Conservation (phyloP, 768 basidiomycete genomes). For the Leucocoprinus leucothites region DNA sequence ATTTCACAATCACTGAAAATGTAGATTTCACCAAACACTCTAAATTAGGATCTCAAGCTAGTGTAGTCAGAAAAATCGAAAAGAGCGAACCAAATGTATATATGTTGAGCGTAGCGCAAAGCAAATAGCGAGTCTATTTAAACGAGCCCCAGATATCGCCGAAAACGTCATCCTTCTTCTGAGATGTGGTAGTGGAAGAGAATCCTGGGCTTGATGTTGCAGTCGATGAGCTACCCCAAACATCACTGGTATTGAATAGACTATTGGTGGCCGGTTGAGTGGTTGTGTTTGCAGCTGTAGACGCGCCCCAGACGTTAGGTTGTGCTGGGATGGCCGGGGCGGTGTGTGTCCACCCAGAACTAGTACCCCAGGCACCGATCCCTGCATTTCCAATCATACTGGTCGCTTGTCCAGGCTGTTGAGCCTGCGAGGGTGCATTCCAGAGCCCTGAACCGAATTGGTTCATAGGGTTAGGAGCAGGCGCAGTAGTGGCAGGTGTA, state of each 20-base stretch:
- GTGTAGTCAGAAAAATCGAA: background rate
- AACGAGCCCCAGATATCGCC: slow-evolving; percentile 84
- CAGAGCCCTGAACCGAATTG: slow-evolving; percentile 32
- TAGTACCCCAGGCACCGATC: slow-evolving; percentile 61
- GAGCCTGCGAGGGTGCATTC: slow-evolving; percentile 23
- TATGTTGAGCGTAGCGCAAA: background rate
- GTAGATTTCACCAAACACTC: background rate
- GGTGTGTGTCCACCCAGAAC: slow-evolving; percentile 57
- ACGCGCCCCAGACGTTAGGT: slow-evolving; percentile 35
- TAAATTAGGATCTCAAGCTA: slow-evolving; percentile 22
- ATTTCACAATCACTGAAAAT: background rate
- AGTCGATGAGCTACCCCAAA: slow-evolving; percentile 48
- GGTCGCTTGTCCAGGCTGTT: slow-evolving; percentile 27
- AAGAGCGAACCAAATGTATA: background rate
- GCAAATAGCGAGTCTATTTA: slow-evolving; percentile 44
- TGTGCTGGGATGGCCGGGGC: slow-evolving; percentile 30
- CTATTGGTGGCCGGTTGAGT: slow-evolving; percentile 28
- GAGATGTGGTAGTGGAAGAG: background rate
- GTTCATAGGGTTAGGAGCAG: slow-evolving; percentile 29
- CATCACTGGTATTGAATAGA: slow-evolving; percentile 49
- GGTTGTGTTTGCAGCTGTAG: slow-evolving; percentile 16
- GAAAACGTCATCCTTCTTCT: slow-evolving; percentile 76
- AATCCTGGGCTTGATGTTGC: slow-evolving; percentile 1
- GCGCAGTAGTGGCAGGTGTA: slow-evolving; percentile 30
- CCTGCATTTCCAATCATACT: slow-evolving; percentile 57